A percentile compares a stretch with the other conserved stretches of the same genome.
These are phyloP conservation scores for Phytophthora boehmeriae DNA, from an alignment of 352 stramenopile genomes.

Conservation along the genomic window DNA sequence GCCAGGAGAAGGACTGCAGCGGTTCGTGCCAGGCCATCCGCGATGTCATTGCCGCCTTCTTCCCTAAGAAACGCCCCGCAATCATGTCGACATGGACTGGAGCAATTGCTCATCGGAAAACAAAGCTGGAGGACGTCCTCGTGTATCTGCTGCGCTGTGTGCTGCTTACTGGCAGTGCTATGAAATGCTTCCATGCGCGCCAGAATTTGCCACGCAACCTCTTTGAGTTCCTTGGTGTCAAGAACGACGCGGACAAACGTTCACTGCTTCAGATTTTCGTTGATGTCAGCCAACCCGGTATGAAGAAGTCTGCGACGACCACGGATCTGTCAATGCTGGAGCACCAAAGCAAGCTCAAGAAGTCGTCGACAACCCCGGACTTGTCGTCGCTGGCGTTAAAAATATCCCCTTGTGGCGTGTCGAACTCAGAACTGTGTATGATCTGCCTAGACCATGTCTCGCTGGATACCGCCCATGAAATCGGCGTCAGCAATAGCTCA, in stretches of 20 bases:
- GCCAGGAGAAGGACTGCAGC: slow-evolving; percentile 53
- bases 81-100: slow-evolving; percentile 49
- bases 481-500: slow-evolving; percentile 20
- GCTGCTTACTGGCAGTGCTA: slow-evolving; percentile 67
- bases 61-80: slow-evolving; percentile 58
- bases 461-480: slow-evolving; percentile 20
- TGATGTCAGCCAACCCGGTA: slow-evolving; percentile 47
- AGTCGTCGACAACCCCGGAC: slow-evolving; percentile 31
- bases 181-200: slow-evolving; percentile 66
- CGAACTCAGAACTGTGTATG: slow-evolving; percentile 40
- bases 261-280: slow-evolving; percentile 74
- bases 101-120: slow-evolving; percentile 49
- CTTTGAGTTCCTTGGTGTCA: slow-evolving; percentile 66
- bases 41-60: slow-evolving; percentile 64
- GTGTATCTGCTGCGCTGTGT: slow-evolving; percentile 66
- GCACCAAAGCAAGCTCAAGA: slow-evolving; percentile 33
- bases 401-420: slow-evolving; percentile 14
- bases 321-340: slow-evolving; percentile 37
- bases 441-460: slow-evolving; percentile 60
- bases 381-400: slow-evolving; percentile 27
- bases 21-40: slow-evolving; percentile 75
- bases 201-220: slow-evolving; percentile 51
- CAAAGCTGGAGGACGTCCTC: slow-evolving; percentile 67
- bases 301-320: slow-evolving; percentile 37
- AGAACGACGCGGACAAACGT: slow-evolving; percentile 54